These are phyloP conservation scores for Boletus rufocinnamomeus DNA, from an alignment of 768 basidiomycete genomes.

Conservation along the genomic window DNA sequence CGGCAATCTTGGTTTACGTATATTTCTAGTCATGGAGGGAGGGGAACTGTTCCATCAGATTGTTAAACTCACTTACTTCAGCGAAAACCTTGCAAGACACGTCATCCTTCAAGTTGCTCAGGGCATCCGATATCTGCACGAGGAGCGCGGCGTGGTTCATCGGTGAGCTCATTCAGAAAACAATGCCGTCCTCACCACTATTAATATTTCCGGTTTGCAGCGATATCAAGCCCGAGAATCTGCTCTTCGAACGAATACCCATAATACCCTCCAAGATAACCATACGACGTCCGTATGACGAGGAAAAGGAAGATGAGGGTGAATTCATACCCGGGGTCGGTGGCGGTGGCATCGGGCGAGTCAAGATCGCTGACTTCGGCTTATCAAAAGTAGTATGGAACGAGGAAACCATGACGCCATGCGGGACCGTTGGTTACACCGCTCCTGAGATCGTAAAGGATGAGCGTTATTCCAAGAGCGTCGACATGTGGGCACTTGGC, in stretches of 20 bases:
- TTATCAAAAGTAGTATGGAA: slow-evolving; percentile 98
- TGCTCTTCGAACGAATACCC: slow-evolving; percentile 91
- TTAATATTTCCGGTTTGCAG: slow-evolving; percentile 28
- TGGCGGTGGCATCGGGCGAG: slow-evolving; percentile 94
- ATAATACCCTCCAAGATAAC: slow-evolving; percentile 83
- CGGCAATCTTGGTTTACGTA: slow-evolving; percentile 12
- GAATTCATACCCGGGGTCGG: slow-evolving; percentile 91
- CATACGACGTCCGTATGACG: slow-evolving; percentile 85
- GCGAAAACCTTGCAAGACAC: slow-evolving; percentile 94
- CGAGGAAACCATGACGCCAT: slow-evolving; percentile 98
- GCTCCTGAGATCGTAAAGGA: slow-evolving; percentile 99
- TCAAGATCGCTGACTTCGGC: slow-evolving; percentile 99
- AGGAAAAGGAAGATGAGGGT: slow-evolving; percentile 98
- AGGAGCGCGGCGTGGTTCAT: slow-evolving; percentile 97
- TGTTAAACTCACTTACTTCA: slow-evolving; percentile 98
- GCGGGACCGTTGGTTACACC: slow-evolving; percentile 99
- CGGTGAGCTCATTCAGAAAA: slow-evolving; percentile 45
- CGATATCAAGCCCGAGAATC: slow-evolving; percentile 98
- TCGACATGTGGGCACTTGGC: slow-evolving; percentile 99
- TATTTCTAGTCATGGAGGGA: slow-evolving; percentile 82
- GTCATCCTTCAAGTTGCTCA: slow-evolving; percentile 95
- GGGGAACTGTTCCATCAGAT: slow-evolving; percentile 99
- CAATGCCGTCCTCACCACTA: not conserved
- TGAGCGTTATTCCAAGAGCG: slow-evolving; percentile 93
- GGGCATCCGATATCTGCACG: slow-evolving; percentile 93